Percentiles rank a stretch among this genome's conserved stretches.
phyloP scores from a whole-genome alignment of 805 yeast species.

The Sporopachydermia quercuum region DNA sequence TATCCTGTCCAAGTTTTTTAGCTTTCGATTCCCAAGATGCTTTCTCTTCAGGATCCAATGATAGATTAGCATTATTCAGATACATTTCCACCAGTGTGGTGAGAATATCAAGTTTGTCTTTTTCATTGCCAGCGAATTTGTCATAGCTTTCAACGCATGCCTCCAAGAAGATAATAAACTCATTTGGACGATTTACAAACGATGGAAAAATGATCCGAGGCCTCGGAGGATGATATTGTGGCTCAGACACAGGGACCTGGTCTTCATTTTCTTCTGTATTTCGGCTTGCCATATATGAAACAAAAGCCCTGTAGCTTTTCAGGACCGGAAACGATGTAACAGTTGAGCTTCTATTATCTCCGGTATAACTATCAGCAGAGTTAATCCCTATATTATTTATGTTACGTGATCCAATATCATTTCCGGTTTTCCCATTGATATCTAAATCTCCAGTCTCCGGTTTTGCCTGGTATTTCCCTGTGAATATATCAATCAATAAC shows the following conservation, averaged over 20 bases:
- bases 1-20: constrained; percentile 27
- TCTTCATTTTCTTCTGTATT: constrained; percentile 8
- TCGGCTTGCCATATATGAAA: constrained; percentile 32
- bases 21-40: constrained; percentile 58
- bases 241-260: constrained; percentile 16
- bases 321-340: constrained; percentile 19
- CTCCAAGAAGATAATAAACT: constrained; percentile 83
- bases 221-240: constrained; percentile 82
- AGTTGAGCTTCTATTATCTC: constrained; percentile 6
- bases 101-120: constrained; percentile 59
- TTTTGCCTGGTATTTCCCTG: constrained; percentile 60
- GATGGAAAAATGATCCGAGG: constrained; percentile 80
- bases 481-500: constrained; percentile 71
- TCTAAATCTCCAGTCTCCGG: constrained; percentile 10
- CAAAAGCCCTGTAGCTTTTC: constrained; percentile 43
- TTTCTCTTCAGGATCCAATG: constrained; percentile 22
- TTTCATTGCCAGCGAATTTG: constrained; percentile 51
- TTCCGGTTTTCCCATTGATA: constrained; percentile 4
- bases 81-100: constrained; percentile 77
- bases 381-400: constrained; percentile 6
- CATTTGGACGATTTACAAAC: constrained; percentile 72
- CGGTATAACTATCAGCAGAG: constrained; percentile 6
- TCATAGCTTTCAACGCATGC: constrained; percentile 77
- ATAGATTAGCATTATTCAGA: constrained; percentile 35
- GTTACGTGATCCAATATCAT: constrained; percentile 6